Evolutionary conservation across 805 yeast genomes (phyloP).

Genomic region (Candida oleophila): DNA sequence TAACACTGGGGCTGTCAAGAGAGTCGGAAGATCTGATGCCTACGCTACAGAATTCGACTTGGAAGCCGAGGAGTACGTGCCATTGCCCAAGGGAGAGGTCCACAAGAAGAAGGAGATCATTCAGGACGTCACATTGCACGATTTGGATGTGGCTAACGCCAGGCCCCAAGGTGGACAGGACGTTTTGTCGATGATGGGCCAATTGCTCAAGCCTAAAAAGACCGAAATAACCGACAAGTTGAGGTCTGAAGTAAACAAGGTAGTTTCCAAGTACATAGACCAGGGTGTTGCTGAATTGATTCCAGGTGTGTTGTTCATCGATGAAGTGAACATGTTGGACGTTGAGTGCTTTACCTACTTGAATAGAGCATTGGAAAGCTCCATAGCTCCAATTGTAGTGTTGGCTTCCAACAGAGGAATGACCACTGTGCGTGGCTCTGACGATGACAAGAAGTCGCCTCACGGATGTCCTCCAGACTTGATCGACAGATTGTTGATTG

Average conservation of each 20-base stretch:
- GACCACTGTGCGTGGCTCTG: slow-evolving; percentile 88
- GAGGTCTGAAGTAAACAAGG: slow-evolving; percentile 90
- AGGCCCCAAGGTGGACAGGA: slow-evolving; percentile 98
- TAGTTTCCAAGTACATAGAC: slow-evolving; percentile 92
- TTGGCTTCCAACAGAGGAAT: slow-evolving; percentile 95
- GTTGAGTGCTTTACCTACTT: slow-evolving; percentile 94
- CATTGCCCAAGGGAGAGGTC: slow-evolving; percentile 97
- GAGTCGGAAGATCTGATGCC: slow-evolving; percentile 98
- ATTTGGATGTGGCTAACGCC: slow-evolving; percentile 93
- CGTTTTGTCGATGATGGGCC: slow-evolving; percentile 95
- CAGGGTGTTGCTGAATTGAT: slow-evolving; percentile 97
- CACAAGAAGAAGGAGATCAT: slow-evolving; percentile 97
- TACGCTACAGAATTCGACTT: slow-evolving; percentile 97
- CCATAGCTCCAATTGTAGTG: slow-evolving; percentile 91
- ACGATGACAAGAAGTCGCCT: slow-evolving; percentile 77
- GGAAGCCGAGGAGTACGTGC: slow-evolving; percentile 98
- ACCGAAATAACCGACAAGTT: slow-evolving; percentile 96
- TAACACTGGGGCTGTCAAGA: slow-evolving; percentile 94
- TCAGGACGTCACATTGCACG: slow-evolving; percentile 96
- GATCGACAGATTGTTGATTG: slow-evolving; percentile 86
- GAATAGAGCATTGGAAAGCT: slow-evolving; percentile 89
- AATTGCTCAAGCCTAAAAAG: slow-evolving; percentile 90
- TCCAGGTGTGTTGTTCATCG: slow-evolving; percentile 97
- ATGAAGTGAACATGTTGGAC: slow-evolving; percentile 98
- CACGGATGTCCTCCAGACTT: slow-evolving; percentile 97